Evolutionary conservation across 2,329 filamentous ascomycete genomes (phyloP), one percentile per base, ranked within the genome.

Genomic region (Anthostomella pinea): DNA sequence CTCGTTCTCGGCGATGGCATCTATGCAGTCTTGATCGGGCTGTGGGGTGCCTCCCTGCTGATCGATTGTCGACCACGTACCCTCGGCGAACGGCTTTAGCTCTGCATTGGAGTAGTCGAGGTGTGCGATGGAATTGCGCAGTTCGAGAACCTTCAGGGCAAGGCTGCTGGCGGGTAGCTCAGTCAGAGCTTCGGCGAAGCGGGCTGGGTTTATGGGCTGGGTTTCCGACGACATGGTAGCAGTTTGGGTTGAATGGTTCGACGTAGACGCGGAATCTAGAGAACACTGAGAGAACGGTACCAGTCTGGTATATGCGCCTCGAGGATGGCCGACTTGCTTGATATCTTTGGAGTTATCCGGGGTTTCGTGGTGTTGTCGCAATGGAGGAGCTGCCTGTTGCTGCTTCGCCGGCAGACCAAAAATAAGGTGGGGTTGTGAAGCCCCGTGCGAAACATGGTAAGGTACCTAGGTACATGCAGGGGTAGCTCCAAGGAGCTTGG

Each of bases 71-170:
- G 63, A 53, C 3, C 58, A 60, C 15, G 57, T 54, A 18, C 71
- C 73, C 10, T 79, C 72, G 38, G 83, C 81, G 51, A 78, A 88
- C 21, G 83, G 83, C 37, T 73, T 69, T 40, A 89, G 79, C 59
- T 89, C 79, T 46, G 75, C 73, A 65, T 89, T 90, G 46, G 81
- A 85, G 60, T 81, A 80, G 53, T 82, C 75, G 17, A 90, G 79
- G 62, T 90, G 84, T 16, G 75, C 72, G 56, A 89, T 82, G 51
- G 73, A 79, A 72, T 88, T 89, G 58, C 77, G 79, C 44, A 90
- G 72, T 61, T 90, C 86, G 56, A 84, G 76, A 41, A 83, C 77
- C 64, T 89, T 89, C 62, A 84, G 72, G 63, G 85, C 81, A 6
- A 90, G 79, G 39, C 74, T 74, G 45, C 75, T 72, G 48, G 82